Conservation (phyloP, 306 rosid genomes). For the Rubus idaeus region DNA sequence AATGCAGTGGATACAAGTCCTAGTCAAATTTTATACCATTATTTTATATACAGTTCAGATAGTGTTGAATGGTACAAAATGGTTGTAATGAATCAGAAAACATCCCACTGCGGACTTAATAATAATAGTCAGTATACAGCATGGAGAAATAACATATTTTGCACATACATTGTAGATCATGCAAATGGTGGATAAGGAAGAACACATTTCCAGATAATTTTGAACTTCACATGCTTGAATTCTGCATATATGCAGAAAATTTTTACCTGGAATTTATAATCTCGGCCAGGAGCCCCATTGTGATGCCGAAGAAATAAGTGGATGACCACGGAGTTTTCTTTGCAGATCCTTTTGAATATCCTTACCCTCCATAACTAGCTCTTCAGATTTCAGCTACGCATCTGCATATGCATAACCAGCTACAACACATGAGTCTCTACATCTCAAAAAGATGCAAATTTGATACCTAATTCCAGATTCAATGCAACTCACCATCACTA, state of each 20-base stretch:
- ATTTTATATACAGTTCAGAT: not conserved
- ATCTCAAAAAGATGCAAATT: slow-evolving; percentile 3
- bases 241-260: slow-evolving; percentile 1
- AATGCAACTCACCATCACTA: slow-evolving; percentile 49
- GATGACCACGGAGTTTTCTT: slow-evolving; percentile 65
- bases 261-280: slow-evolving; percentile 91
- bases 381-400: slow-evolving; percentile 38
- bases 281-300: slow-evolving; percentile 95
- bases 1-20: too few relatives aligned
- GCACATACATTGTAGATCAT: not conserved
- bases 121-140: not conserved
- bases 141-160: not conserved
- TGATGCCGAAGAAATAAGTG: slow-evolving; percentile 94
- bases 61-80: not conserved
- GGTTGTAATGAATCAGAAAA: not conserved
- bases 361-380: slow-evolving; percentile 32
- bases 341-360: slow-evolving; percentile 38
- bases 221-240: not conserved
- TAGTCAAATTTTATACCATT: too few relatives aligned
- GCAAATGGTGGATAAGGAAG: slow-evolving; percentile 1
- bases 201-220: not conserved
- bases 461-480: slow-evolving; percentile 14
- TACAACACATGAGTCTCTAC: not conserved
- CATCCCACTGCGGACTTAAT: not conserved
- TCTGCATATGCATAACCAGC: slow-evolving; percentile 45